Conservation (phyloP, 1,284 basidiomycete genomes). For the Taiwanofungus camphoratus region DNA sequence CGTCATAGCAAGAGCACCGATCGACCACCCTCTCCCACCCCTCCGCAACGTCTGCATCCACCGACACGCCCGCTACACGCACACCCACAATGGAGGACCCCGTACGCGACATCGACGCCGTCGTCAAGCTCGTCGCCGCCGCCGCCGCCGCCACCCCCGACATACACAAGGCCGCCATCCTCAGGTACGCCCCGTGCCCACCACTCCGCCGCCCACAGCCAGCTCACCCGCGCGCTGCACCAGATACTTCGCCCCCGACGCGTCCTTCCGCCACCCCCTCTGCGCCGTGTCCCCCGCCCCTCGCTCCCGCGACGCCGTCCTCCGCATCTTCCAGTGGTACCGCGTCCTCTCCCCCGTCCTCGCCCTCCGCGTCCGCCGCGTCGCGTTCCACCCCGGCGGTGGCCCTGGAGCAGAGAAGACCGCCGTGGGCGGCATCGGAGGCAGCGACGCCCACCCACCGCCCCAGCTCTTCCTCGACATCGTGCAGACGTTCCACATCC, state of each 20-base stretch:
- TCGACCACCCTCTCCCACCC: too few species aligned
- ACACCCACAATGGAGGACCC: conserved; percentile 45
- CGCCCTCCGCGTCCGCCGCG: conserved; percentile 34
- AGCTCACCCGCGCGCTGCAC: neutral
- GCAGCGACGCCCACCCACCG: too few species aligned
- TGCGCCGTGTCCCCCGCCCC: conserved; percentile 36
- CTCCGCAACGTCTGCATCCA: too few species aligned
- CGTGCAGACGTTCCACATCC: conserved; percentile 48
- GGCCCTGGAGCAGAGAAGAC: neutral
- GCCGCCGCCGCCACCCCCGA: conserved; percentile 44
- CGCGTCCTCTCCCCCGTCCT: conserved; percentile 48
- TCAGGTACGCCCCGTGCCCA: conserved; percentile 23
- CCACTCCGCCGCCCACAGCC: too few species aligned
- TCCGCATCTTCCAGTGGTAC: conserved; percentile 60
- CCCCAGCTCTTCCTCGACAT: conserved; percentile 39
- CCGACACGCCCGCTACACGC: neutral
- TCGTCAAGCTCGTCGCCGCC: conserved; percentile 39
- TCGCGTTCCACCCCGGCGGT: conserved; percentile 37
- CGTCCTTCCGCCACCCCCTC: conserved; percentile 51
- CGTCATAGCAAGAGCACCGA: too few species aligned
- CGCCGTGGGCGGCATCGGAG: conserved; percentile 2
- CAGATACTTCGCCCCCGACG: conserved; percentile 44
- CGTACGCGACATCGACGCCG: conserved; percentile 38
- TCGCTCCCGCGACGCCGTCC: conserved; percentile 34
- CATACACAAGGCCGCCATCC: conserved; percentile 40